Conservation (phyloP, 306 rosid genomes). For the Corylus americana region DNA sequence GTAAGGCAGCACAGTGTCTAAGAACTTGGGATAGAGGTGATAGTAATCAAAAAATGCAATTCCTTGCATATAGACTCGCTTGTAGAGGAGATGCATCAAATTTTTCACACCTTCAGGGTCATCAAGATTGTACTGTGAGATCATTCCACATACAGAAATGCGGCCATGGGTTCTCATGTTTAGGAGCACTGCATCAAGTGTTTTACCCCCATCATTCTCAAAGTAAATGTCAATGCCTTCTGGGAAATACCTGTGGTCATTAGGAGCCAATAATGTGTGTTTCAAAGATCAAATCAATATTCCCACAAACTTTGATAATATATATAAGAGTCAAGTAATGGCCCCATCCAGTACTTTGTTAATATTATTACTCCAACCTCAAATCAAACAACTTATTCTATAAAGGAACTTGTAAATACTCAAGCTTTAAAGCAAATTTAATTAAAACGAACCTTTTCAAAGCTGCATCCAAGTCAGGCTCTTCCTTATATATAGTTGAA, state of each 20-base stretch:
- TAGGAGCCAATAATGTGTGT: too few species aligned
- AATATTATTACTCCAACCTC: too few species aligned
- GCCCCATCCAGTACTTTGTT: too few species aligned
- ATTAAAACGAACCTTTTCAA: too few species aligned
- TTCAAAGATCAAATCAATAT: too few species aligned
- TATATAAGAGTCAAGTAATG: too few species aligned
- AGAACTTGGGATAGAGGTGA: constrained; percentile 39
- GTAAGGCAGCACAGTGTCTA: constrained; percentile 58
- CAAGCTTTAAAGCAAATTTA: too few species aligned
- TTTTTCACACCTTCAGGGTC: constrained; percentile 57
- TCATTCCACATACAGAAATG: constrained; percentile 53
- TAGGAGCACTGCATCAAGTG: not conserved
- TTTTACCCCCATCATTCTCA: not conserved
- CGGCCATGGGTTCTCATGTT: not conserved
- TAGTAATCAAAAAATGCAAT: constrained; percentile 41
- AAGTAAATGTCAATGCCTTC: not conserved
- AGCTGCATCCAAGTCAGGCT: constrained; percentile 9
- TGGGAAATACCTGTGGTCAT: not conserved
- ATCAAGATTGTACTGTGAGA: constrained; percentile 55
- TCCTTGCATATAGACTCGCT: constrained; percentile 52
- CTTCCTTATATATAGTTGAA: constrained; percentile 29
- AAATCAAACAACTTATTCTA: too few species aligned
- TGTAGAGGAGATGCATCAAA: constrained; percentile 29
- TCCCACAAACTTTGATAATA: too few species aligned
- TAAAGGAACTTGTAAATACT: too few species aligned